phyloP scores from a whole-genome alignment of 148 eudicot species.

The Rhododendron molle region DNA sequence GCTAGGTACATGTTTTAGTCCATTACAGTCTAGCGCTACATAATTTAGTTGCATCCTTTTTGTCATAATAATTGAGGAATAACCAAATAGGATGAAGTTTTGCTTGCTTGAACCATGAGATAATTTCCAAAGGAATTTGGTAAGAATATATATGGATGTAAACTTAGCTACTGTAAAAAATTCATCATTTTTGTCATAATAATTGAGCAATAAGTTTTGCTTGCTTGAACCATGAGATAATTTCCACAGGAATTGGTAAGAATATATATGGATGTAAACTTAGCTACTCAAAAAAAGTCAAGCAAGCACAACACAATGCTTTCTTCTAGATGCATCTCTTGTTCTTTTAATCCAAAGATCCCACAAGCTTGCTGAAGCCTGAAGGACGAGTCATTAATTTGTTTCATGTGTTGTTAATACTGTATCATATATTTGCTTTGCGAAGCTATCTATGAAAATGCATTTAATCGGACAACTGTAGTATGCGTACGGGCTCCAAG shows the following conservation, averaged over 20 bases:
- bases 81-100: neutral
- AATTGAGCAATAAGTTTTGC: neutral
- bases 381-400: neutral
- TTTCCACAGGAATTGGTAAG: neutral
- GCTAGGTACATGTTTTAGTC: neutral
- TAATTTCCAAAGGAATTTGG: neutral
- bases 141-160: neutral
- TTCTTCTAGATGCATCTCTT: neutral
- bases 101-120: neutral
- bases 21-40: neutral
- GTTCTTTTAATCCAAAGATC: neutral
- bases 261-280: neutral
- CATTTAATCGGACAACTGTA: neutral
- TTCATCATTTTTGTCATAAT: neutral
- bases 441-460: neutral
- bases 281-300: neutral
- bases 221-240: neutral
- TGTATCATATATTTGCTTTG: neutral
- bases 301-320: neutral
- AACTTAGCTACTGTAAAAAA: neutral
- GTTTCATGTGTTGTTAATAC: neutral
- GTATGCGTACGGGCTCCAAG: neutral
- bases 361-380: neutral
- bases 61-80: neutral
- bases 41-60: neutral